Evolutionary conservation across 2,329 filamentous ascomycete genomes (phyloP), one percentile per base, ranked within the genome.

Genomic region (Ophiostoma fasciatum): DNA sequence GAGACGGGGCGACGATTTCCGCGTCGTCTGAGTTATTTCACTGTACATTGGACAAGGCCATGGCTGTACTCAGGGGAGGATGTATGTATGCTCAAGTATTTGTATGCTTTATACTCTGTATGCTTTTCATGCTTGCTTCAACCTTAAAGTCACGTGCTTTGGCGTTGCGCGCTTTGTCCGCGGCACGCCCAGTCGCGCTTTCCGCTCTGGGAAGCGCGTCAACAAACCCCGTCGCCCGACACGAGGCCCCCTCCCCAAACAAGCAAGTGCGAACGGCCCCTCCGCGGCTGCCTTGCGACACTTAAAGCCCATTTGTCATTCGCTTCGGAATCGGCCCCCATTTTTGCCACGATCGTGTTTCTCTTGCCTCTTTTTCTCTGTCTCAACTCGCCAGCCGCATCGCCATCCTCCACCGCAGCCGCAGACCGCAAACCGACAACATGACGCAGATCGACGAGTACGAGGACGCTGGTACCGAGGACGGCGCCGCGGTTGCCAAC

Each of bases 401-500:
- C n/a, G 22, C 22, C 22, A 23, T 11, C 22, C 7, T 23, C 22
- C 22, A 7, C 7, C 22, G 22, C 22, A 23, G 22, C 22, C 22
- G 11, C 22, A 11, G 7, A 23, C n/a, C n/a, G n/a, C n/a, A 19
- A 21, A 13, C n/a, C 17, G 11, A 8, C 30, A 30, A 23, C 33
- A 68, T 69, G 65, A 59, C 60, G 12, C 57, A 63, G 27, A 57
- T 51, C n/a, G 69, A 74, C 45, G 71, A 78, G 43, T 73, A 74
- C 26, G 82, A 92, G 45, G 77, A 78, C 42, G 69, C 70, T 39
- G 72, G 75, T 48, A 56, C 50, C 46, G 64, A 51, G 38, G 85
- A 90, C 39, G 84, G 93, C 41, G 68, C 70, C 48, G 71, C 75
- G 42, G 70, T 75, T 51, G 75, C 79, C 38, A 85, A 82, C 10